Evolutionary conservation across 1,284 basidiomycete genomes (phyloP).

Genomic region (Volvariella surrecta): DNA sequence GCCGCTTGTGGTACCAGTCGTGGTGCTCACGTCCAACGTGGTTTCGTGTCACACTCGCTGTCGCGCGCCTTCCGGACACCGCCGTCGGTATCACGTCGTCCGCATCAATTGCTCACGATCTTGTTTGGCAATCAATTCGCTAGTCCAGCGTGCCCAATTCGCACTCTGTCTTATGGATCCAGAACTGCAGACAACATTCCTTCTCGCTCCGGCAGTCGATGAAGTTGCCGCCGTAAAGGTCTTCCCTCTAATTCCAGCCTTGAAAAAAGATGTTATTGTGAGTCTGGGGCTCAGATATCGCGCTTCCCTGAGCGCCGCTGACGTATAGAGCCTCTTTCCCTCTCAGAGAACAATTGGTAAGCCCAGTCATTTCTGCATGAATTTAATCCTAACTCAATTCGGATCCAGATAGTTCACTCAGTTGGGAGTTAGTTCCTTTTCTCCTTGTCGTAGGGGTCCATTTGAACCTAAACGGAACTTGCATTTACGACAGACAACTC

Average conservation of each 20-base stretch:
- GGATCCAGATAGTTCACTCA: slow-evolving; percentile 62
- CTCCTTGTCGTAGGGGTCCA: neutral
- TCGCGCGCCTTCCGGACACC: too few species aligned
- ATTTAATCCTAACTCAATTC: slow-evolving; percentile 9
- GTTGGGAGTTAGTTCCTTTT: slow-evolving; percentile 67
- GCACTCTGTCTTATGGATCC: slow-evolving; percentile 32
- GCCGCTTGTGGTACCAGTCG: too few species aligned
- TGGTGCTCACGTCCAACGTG: too few species aligned
- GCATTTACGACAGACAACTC: slow-evolving; percentile 49
- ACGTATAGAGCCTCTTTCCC: slow-evolving; percentile 14
- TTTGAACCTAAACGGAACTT: slow-evolving; percentile 3
- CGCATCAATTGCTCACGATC: too few species aligned
- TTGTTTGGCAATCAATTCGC: too few species aligned
- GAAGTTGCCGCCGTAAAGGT: slow-evolving; percentile 55
- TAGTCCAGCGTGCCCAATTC: too few species aligned
- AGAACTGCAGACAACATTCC: slow-evolving; percentile 30
- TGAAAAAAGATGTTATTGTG: slow-evolving; percentile 64
- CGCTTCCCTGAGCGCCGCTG: slow-evolving; percentile 6
- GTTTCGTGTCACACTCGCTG: too few species aligned
- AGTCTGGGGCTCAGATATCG: slow-evolving; percentile 19
- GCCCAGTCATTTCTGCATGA: slow-evolving; percentile 12
- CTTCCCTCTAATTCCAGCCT: slow-evolving; percentile 64
- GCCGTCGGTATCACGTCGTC: too few species aligned
- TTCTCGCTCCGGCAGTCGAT: slow-evolving; percentile 50
- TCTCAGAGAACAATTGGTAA: slow-evolving; percentile 46